Conservation (phyloP, 1,284 basidiomycete species). For the Ceratobasidium sp. region DNA sequence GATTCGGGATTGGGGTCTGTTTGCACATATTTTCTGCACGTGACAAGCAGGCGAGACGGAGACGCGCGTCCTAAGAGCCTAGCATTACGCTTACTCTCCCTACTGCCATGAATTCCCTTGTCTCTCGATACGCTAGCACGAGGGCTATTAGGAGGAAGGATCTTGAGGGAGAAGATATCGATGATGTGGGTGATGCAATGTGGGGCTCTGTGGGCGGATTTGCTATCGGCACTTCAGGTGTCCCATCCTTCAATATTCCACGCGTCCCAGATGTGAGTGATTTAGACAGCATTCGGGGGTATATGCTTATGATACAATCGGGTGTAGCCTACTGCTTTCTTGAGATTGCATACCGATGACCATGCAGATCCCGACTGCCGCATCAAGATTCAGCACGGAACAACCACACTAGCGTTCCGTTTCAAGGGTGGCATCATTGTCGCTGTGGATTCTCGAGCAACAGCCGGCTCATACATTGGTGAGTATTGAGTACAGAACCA, state of each 20-base stretch:
- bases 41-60: constrained; percentile 32
- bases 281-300: neutral
- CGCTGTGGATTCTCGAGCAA: constrained; percentile 96
- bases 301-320: neutral
- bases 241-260: constrained; percentile 72
- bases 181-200: constrained; percentile 61
- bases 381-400: constrained; percentile 99
- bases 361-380: constrained; percentile 88
- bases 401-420: constrained; percentile 96
- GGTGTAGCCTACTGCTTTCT: constrained; percentile 81
- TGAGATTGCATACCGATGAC: constrained; percentile 90
- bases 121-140: constrained; percentile 66
- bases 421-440: constrained; percentile 98
- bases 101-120: constrained; percentile 74
- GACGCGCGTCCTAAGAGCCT: constrained; percentile 38
- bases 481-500: constrained; percentile 48
- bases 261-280: constrained; percentile 71
- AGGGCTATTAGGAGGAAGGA: constrained; percentile 60
- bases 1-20: constrained; percentile 19
- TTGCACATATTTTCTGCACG: constrained; percentile 11
- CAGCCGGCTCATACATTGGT: constrained; percentile 97
- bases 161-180: constrained; percentile 64
- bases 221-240: constrained; percentile 64
- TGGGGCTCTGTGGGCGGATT: constrained; percentile 85
- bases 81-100: constrained; percentile 43